These are phyloP conservation scores for Xanthoconium stramineum DNA, from an alignment of 768 basidiomycete genomes.

Conservation along the genomic window DNA sequence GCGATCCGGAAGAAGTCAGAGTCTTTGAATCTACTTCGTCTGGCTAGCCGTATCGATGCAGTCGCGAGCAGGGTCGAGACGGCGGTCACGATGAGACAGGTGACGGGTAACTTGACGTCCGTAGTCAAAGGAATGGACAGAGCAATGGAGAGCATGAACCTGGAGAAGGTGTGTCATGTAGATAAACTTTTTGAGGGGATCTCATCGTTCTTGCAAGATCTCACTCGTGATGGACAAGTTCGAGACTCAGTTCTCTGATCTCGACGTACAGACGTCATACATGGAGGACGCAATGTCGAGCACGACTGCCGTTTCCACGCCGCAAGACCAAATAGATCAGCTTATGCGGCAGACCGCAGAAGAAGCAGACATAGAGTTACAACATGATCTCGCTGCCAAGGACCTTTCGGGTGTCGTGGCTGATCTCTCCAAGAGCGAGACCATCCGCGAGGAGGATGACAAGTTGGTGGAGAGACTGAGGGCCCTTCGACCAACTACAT, in stretches of 20 bases:
- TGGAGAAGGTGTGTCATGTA: constrained; percentile 71
- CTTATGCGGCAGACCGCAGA: constrained; percentile 94
- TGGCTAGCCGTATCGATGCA: constrained; percentile 92
- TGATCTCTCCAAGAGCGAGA: constrained; percentile 51
- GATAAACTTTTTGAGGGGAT: background rate
- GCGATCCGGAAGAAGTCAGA: constrained; percentile 99
- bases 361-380: constrained; percentile 92
- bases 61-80: constrained; percentile 97
- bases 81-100: constrained; percentile 95
- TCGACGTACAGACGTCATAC: constrained; percentile 96
- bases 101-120: constrained; percentile 94
- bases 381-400: constrained; percentile 80
- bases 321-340: constrained; percentile 94
- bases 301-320: constrained; percentile 89
- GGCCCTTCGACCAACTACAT: constrained; percentile 79
- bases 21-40: constrained; percentile 81
- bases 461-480: constrained; percentile 84
- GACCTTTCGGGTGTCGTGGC: constrained; percentile 55
- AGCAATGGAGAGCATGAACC: constrained; percentile 99
- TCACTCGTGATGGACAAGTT: constrained; percentile 99
- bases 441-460: constrained; percentile 70
- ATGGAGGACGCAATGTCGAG: constrained; percentile 97
- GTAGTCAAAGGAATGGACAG: constrained; percentile 98
- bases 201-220: constrained; percentile 53
- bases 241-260: constrained; percentile 91